Base-by-base conservation (phyloP, 2,329 filamentous ascomycete species). In the Phyllosticta citribraziliensis region DNA sequence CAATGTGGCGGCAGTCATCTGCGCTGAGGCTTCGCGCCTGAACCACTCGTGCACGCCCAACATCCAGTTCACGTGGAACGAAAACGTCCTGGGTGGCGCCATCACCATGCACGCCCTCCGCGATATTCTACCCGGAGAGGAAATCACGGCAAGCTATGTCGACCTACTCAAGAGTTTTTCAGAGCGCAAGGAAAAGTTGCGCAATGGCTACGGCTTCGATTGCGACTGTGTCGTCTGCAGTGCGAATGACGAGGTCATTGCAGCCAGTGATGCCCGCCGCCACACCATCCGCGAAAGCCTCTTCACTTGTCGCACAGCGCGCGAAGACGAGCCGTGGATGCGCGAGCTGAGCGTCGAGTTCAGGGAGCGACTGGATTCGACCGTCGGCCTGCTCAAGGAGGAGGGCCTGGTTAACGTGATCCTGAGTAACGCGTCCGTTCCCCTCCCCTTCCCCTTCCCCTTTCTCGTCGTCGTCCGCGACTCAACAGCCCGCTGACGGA, bases 171-270 rank as follows among this genome's bases (percentile, higher is more conserved):
- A 70, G 19, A 66, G 70, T 25, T 70, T 69, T 61, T 62, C 64
- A 5, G 61, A 68, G 9, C 67, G 75, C 0, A 70, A 66, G 60
- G 67, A 74, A 53, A 65, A 75, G 50, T 68, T 69, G 61, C 71
- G 75, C 11, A 14, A 1, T 12, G 14, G 3, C 11, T 74, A 74
- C 47, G 71, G 71, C 33, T 73, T 74, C 60, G 59, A 62, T 17
- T 74, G 72, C 60, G 70, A 67, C n/a, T 78, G 76, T 40, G 60
- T 54, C 5, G 74, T 72, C 2, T 78, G 76, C 52, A 69, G 66
- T 11, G 69, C 70, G 17, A 69, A 69, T 3, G 64, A 40, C 2
- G 33, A 9, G 11, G 10, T 22, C 33, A 17, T 9, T 40, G 33
- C 33, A 2, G 9, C 12, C 33, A 40, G 33, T 40, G 33, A 40